These are phyloP conservation scores for Alliaria petiolata DNA, from an alignment of 345 rosid genomes.

Conservation along the genomic window DNA sequence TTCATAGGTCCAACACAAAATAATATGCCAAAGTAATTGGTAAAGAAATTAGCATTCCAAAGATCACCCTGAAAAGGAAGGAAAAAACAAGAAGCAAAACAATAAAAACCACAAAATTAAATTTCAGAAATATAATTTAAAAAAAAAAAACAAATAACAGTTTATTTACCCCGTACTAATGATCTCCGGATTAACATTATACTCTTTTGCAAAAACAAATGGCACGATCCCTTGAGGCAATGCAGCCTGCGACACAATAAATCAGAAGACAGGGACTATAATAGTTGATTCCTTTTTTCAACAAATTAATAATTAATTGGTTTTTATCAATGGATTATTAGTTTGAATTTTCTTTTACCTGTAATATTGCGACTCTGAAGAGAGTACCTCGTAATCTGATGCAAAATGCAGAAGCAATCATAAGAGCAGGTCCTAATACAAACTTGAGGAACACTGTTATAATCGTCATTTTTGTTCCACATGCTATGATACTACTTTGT, in stretches of 20 bases:
- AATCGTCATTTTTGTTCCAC: slow-evolving; percentile 55
- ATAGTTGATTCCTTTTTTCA: neutral
- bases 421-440: slow-evolving; percentile 62
- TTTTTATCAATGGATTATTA: neutral
- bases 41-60: slow-evolving; percentile 77
- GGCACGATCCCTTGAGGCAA: slow-evolving; percentile 91
- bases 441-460: slow-evolving; percentile 60
- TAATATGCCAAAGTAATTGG: slow-evolving; percentile 75
- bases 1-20: slow-evolving; percentile 58
- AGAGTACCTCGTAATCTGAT: slow-evolving; percentile 43
- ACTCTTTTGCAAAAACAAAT: slow-evolving; percentile 88
- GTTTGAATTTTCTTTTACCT: slow-evolving; percentile 36
- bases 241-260: slow-evolving; percentile 57
- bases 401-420: slow-evolving; percentile 58
- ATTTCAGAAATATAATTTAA: no score
- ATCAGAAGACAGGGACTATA: neutral
- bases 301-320: neutral
- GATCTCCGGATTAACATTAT: slow-evolving; percentile 70
- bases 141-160: neutral
- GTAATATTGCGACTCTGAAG: slow-evolving; percentile 61
- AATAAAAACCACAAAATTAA: neutral
- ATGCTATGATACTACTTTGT: slow-evolving; percentile 60
- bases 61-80: slow-evolving; percentile 54
- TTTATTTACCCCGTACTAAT: slow-evolving; percentile 61
- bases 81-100: no score